Evolutionary conservation across 202 grass and related monocot species (phyloP), one percentile per base, ranked within the genome.

Genomic region (Setaria viridis): DNA sequence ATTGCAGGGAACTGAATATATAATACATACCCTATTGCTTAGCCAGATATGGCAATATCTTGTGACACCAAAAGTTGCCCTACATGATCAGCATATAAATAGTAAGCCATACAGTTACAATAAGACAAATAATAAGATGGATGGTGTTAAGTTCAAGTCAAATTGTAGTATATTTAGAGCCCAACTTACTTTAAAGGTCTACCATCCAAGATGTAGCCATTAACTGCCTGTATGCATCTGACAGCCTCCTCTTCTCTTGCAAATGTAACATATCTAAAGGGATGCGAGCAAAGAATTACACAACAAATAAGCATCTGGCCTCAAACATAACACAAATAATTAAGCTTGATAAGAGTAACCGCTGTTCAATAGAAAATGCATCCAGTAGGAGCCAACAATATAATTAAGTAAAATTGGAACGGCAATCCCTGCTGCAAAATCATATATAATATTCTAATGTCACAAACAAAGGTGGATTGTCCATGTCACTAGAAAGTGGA

Each of bases 11-110:
- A 62, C 15, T 86, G 14, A 62, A 67, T 83, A 74, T 56, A 32
- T 86, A 84, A 86, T 2, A 70, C 76, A 34, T 59, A 94, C 92
- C 87, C 69, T 84, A 66, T 94, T 94, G 86, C 56, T 89, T 66
- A 94, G 73, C 92, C 89, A 91, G 50, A 86, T 49, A 74, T 87
- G 89, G 67, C 92, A 94, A 78, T 94, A 94, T 89, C 92, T 87
- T 70, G 92, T 94, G 82, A 88, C 89, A 50, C 92, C 92, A 66
- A 94, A 91, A 35, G 86, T 91, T 74, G 92, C 92, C 75, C 92
- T 94, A 85, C 62, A 85, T 77, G 85, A 79, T 59, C 69, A 82
- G 45, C 45, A 89, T 33, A 83, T 85, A 70, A 51, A 86, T 81
- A 54, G 9, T 69, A 72, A 94, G 62, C 7, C 32, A 63, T 62